Evolutionary conservation across 768 basidiomycete genomes (phyloP).

Genomic region (Trametes sanguinea): DNA sequence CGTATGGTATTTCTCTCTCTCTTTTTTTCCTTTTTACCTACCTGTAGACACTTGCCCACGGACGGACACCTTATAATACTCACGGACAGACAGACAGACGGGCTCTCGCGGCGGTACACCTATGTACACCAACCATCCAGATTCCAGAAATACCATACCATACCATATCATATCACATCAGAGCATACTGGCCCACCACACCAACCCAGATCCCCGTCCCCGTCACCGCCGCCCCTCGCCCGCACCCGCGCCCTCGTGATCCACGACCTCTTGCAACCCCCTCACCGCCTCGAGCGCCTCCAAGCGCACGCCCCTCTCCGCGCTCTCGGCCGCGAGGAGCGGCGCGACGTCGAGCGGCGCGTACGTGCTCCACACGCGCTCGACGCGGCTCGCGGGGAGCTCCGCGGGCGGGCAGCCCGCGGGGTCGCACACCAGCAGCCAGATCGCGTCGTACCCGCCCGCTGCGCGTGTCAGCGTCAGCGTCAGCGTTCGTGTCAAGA

Average conservation of each 20-base stretch:
- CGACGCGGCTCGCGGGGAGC: slow-evolving; percentile 58
- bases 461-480: slow-evolving; percentile 50
- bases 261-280: slow-evolving; percentile 47
- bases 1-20: background rate
- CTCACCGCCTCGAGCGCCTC: slow-evolving; percentile 59
- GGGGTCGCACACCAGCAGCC: slow-evolving; percentile 82
- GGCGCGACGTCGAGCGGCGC: slow-evolving; percentile 68
- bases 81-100: background rate
- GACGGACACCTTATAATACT: slow-evolving; percentile 3
- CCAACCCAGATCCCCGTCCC: too few relatives aligned
- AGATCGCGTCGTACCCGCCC: slow-evolving; percentile 96
- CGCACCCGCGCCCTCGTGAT: background rate
- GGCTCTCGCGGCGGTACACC: background rate
- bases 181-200: background rate
- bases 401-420: slow-evolving; percentile 42
- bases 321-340: slow-evolving; percentile 69
- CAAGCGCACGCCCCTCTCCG: slow-evolving; percentile 61
- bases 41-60: background rate
- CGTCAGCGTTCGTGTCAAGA: background rate
- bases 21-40: background rate
- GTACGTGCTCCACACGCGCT: slow-evolving; percentile 68
- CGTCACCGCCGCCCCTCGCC: too few relatives aligned
- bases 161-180: background rate
- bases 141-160: background rate
- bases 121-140: background rate